These are phyloP conservation scores for Acorus calamus DNA, from an alignment of 106 monocot species.

Conservation along the genomic window DNA sequence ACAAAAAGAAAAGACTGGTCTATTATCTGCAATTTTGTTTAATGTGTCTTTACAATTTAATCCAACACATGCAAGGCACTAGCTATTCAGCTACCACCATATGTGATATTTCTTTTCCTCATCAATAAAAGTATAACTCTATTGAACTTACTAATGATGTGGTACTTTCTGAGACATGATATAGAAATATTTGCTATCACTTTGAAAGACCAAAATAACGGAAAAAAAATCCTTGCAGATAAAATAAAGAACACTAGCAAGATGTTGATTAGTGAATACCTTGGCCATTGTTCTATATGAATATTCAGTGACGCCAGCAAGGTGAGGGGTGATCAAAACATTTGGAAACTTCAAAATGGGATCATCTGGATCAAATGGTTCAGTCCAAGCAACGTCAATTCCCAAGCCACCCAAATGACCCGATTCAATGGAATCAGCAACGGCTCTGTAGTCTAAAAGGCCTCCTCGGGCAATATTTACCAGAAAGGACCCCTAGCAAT, in stretches of 20 bases:
- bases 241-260: not conserved
- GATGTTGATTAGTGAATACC: constrained; percentile 26
- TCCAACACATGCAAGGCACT: too few species aligned
- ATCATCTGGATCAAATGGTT: constrained; percentile 88
- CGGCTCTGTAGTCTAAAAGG: constrained; percentile 62
- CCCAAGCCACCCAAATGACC: constrained; percentile 84
- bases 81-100: too few species aligned
- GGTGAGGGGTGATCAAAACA: constrained; percentile 87
- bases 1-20: too few species aligned
- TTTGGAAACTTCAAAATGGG: constrained; percentile 79
- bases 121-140: too few species aligned
- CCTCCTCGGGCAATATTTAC: constrained; percentile 86
- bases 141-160: too few species aligned
- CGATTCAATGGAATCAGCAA: constrained; percentile 50
- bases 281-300: constrained; percentile 91
- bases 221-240: too few species aligned
- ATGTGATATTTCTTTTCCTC: too few species aligned
- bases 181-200: too few species aligned
- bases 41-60: too few species aligned
- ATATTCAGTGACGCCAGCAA: constrained; percentile 74
- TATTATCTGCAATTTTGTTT: too few species aligned
- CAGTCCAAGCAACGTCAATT: constrained; percentile 92
- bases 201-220: too few species aligned
- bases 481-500: constrained; percentile 58
- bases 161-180: too few species aligned